Percentiles rank a stretch among this genome's conserved stretches.
These are phyloP conservation scores for Aphanocladium album DNA, from an alignment of 2,329 filamentous ascomycete genomes.

Conservation along the genomic window DNA sequence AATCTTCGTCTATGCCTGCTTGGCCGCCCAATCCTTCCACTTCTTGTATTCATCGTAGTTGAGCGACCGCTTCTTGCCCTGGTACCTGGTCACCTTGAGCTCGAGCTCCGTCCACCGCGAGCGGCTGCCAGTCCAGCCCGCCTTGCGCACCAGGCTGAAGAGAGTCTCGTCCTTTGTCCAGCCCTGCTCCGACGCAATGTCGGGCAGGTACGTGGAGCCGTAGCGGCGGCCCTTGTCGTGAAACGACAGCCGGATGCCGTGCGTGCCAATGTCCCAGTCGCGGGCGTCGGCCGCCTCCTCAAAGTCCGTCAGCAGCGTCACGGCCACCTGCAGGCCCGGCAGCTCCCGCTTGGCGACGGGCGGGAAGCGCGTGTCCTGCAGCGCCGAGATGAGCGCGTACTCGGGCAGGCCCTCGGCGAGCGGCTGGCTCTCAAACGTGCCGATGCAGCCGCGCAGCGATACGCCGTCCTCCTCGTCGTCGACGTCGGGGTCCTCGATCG, in stretches of 20 bases:
- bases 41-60: constrained; percentile 69
- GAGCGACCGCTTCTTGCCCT: constrained; percentile 72
- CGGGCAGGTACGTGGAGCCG: constrained; percentile 85
- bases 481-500: constrained; percentile 45
- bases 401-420: constrained; percentile 67
- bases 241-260: constrained; percentile 86
- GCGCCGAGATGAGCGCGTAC: constrained; percentile 76
- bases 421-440: constrained; percentile 78
- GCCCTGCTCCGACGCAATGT: constrained; percentile 86
- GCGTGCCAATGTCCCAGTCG: constrained; percentile 82
- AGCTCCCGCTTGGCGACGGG: constrained; percentile 52
- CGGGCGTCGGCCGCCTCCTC: constrained; percentile 67
- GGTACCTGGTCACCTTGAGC: constrained; percentile 76
- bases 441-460: constrained; percentile 86
- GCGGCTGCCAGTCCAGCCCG: constrained; percentile 80
- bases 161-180: constrained; percentile 94
- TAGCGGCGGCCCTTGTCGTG: constrained; percentile 66
- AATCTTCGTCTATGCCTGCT: constrained; percentile 15
- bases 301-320: constrained; percentile 83
- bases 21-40: constrained; percentile 69
- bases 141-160: constrained; percentile 87
- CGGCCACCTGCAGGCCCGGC: constrained; percentile 55
- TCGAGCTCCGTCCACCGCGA: constrained; percentile 76
- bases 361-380: constrained; percentile 58
- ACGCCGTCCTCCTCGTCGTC: constrained; percentile 44